A percentile compares a stretch with the other conserved stretches of the same genome.
Evolutionary conservation across 2,329 filamentous ascomycete species (phyloP).

Genomic region (Aschersonia sp.): DNA sequence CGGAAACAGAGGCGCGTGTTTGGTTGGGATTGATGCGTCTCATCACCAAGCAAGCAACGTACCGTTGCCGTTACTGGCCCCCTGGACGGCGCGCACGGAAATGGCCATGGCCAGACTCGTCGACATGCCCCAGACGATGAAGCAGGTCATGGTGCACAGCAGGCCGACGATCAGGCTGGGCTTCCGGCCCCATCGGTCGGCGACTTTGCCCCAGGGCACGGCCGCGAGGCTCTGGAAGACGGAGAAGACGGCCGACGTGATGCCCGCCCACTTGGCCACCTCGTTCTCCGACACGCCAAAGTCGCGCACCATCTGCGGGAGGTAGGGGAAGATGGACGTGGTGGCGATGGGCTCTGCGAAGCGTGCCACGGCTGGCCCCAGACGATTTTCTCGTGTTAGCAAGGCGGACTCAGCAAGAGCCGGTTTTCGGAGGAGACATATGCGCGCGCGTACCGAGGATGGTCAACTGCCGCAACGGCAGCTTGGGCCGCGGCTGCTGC

Average conservation of each 20-base stretch:
- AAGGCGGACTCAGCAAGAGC: background rate
- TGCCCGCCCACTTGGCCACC: constrained; percentile 67
- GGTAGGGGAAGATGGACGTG: constrained; percentile 55
- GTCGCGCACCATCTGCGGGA: constrained; percentile 71
- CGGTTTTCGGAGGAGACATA: no score
- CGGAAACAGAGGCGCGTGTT: constrained; percentile 7
- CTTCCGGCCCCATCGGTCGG: constrained; percentile 71
- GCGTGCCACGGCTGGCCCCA: constrained; percentile 50
- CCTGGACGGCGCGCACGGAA: constrained; percentile 59
- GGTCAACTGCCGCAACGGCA: constrained; percentile 62
- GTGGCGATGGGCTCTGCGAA: constrained; percentile 63
- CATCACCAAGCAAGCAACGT: constrained; percentile 7
- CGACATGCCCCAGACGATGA: constrained; percentile 73
- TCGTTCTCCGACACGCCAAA: constrained; percentile 58
- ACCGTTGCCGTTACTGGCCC: constrained; percentile 76
- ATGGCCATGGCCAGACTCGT: constrained; percentile 70
- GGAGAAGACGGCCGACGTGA: constrained; percentile 59
- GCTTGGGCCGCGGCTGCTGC: constrained; percentile 31
- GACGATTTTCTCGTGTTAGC: background rate
- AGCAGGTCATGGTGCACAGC: constrained; percentile 65
- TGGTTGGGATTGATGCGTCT: no score
- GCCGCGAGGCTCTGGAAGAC: constrained; percentile 57
- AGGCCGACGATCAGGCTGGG: constrained; percentile 63
- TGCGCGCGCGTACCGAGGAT: constrained; percentile 47
- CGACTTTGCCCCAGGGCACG: constrained; percentile 60